Evolutionary conservation across 495 filamentous ascomycete genomes (phyloP), one percentile per base, ranked within the genome.

Genomic region (Penicillium argentinense): DNA sequence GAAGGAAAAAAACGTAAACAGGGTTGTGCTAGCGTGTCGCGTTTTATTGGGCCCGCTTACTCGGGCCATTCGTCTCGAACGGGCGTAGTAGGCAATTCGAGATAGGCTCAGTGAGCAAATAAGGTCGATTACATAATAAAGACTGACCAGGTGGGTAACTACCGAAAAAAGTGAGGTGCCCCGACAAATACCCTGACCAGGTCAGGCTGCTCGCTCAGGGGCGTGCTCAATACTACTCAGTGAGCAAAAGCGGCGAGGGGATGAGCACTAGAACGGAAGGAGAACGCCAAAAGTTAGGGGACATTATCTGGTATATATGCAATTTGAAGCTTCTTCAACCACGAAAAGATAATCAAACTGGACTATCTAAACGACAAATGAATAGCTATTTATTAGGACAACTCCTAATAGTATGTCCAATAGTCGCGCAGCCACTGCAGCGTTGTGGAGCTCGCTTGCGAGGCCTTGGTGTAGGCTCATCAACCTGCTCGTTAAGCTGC

Each of bases 171-270:
- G n/a, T n/a, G n/a, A n/a, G n/a, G n/a, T n/a, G n/a, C n/a, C n/a
- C n/a, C n/a, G n/a, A n/a, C n/a, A n/a, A n/a, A 12, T 16, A 39
- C 44, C 27, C 33, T 47, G 44, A 39, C n/a, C 33, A 9, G 44
- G 17, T 47, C 34, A 47, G 44, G 33, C n/a, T n/a, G n/a, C n/a
- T 12, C 33, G 33, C 33, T 39, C 44, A 39, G 44, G 34, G 32
- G 32, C 34, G 45, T 47, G 45, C 36, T 40, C 45, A 40, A 18
- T 39, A 39, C 36, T 47, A 47, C 45, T 47, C 34, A 47, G 45
- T 39, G 45, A 47, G 45, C 45, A 42, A 19, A 47, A 47, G 40
- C 34, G 34, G 36, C 34, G 34, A 24, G 17, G 34, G 19, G 18
- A 8, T 42, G 26, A 27, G 40, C 40, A 27, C 26, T 14, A 32